phyloP scores from a whole-genome alignment of 2,329 filamentous ascomycete genomes.

The Sporothrix dimorphospora region DNA sequence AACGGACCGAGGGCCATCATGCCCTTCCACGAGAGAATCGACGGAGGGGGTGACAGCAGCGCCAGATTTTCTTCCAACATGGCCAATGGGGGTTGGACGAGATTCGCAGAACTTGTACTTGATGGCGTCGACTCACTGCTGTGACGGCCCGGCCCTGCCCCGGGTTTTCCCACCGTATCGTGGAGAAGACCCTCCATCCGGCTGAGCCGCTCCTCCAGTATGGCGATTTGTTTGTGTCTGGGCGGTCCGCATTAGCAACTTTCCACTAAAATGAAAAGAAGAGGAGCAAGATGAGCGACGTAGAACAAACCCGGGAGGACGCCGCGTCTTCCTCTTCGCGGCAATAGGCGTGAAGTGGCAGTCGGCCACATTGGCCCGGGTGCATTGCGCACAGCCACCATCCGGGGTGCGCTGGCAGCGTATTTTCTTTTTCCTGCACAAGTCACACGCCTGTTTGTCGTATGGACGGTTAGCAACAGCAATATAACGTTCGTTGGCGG shows the following conservation, averaged over 20 bases:
- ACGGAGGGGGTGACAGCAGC: neutral
- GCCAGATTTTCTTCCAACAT: slow-evolving; percentile 16
- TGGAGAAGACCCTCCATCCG: slow-evolving; percentile 11
- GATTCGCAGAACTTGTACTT: neutral
- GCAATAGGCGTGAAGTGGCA: slow-evolving; percentile 10
- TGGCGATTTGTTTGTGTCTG: slow-evolving; percentile 17
- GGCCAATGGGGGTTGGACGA: neutral
- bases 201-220: slow-evolving; percentile 1
- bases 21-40: neutral
- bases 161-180: neutral
- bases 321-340: slow-evolving; percentile 9
- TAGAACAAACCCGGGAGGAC: neutral
- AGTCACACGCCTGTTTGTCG: slow-evolving; percentile 2
- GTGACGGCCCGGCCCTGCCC: neutral
- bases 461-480: neutral
- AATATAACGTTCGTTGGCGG: neutral
- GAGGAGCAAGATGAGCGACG: neutral
- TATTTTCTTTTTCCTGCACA: slow-evolving; percentile 15
- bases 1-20: slow-evolving; percentile 13
- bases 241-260: neutral
- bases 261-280: neutral
- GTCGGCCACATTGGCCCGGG: neutral
- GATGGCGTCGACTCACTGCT: neutral
- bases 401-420: slow-evolving; percentile 4
- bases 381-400: slow-evolving; percentile 11